A percentile compares a stretch with the other conserved stretches of the same genome.
These are phyloP conservation scores for Hypsizygus ulmarius DNA, from an alignment of 1,284 basidiomycete genomes.

Conservation along the genomic window DNA sequence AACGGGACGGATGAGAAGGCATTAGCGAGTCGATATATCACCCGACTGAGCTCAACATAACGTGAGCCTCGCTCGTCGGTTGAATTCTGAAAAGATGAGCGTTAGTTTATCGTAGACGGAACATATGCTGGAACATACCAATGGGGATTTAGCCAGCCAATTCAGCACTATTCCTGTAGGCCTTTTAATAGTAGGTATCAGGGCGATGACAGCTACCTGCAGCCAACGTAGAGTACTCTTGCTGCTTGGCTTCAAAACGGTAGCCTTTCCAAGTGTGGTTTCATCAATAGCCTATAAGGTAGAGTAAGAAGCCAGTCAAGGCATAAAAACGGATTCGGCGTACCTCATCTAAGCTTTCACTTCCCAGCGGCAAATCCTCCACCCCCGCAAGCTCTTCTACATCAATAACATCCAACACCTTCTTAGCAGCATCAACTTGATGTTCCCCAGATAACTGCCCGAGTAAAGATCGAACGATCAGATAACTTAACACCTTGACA, in stretches of 20 bases:
- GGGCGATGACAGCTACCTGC: slow-evolving; percentile 52
- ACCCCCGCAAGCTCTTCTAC: slow-evolving; percentile 41
- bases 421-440: slow-evolving; percentile 52
- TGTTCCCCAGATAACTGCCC: slow-evolving; percentile 51
- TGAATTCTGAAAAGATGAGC: slow-evolving; percentile 1
- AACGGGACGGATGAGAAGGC: slow-evolving; percentile 39
- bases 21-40: slow-evolving; percentile 65
- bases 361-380: slow-evolving; percentile 41
- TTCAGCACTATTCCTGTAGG: slow-evolving; percentile 43
- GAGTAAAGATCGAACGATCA: slow-evolving; percentile 59
- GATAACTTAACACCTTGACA: slow-evolving; percentile 53
- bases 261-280: slow-evolving; percentile 40
- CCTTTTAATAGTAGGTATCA: slow-evolving; percentile 47
- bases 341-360: slow-evolving; percentile 44
- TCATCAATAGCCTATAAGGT: slow-evolving; percentile 39
- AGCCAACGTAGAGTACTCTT: slow-evolving; percentile 51
- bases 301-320: background rate
- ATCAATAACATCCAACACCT: slow-evolving; percentile 47
- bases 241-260: slow-evolving; percentile 59
- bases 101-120: background rate
- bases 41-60: slow-evolving; percentile 57
- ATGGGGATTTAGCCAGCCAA: slow-evolving; percentile 41
- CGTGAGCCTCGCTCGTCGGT: slow-evolving; percentile 31
- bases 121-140: slow-evolving; percentile 25
- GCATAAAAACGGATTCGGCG: slow-evolving; percentile 13